These are phyloP conservation scores for Claviceps maximensis DNA, from an alignment of 2,329 filamentous ascomycete genomes.

Conservation along the genomic window DNA sequence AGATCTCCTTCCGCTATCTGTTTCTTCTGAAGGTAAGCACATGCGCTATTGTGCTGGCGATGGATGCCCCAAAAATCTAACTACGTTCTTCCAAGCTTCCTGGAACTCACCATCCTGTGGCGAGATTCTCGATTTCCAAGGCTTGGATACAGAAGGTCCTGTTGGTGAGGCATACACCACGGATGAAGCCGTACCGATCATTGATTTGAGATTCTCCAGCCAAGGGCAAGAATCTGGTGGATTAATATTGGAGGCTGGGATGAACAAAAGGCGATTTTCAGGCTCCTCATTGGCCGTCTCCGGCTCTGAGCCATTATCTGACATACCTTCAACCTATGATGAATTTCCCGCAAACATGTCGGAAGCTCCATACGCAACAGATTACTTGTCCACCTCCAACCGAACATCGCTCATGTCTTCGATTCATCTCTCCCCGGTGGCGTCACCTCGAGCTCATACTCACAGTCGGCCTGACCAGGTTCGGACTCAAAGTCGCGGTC, in stretches of 20 bases:
- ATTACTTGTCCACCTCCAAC: constrained; percentile 54
- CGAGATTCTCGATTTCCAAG: constrained; percentile 41
- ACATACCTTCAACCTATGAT: constrained; percentile 58
- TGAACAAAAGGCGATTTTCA: constrained; percentile 50
- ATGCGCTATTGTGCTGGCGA: neutral
- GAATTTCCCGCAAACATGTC: constrained; percentile 55
- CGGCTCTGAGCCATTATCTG: constrained; percentile 49
- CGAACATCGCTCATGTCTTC: constrained; percentile 58
- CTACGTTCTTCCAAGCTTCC: constrained; percentile 10
- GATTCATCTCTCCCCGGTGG: constrained; percentile 58
- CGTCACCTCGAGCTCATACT: constrained; percentile 53
- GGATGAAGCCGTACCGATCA: constrained; percentile 49
- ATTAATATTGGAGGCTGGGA: constrained; percentile 36
- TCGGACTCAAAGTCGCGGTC: constrained; percentile 51
- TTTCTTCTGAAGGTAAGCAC: constrained; percentile 5
- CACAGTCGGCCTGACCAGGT: constrained; percentile 49
- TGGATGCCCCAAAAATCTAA: neutral
- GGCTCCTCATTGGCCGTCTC: constrained; percentile 65
- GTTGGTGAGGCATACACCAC: constrained; percentile 51
- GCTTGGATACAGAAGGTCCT: constrained; percentile 41
- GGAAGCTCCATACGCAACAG: constrained; percentile 51
- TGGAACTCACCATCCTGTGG: constrained; percentile 45
- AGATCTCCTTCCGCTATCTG: constrained; percentile 3
- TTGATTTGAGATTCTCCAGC: constrained; percentile 43
- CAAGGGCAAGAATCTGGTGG: constrained; percentile 35